Conservation (phyloP, 2,329 filamentous ascomycete genomes). For the Hymenoscyphus salicellus region DNA sequence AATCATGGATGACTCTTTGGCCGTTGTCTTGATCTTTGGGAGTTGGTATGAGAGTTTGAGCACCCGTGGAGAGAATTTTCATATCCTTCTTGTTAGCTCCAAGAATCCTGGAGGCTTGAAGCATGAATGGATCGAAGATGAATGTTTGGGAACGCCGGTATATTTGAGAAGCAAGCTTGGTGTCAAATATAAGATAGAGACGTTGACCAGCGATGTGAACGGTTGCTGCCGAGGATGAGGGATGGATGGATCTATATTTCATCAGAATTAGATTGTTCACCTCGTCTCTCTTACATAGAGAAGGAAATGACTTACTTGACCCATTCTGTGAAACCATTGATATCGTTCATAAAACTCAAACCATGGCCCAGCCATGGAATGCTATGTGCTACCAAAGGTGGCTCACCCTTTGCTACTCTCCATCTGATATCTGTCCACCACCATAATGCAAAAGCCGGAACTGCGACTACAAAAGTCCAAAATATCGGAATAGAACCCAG, state of each 20-base stretch:
- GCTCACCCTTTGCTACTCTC: constrained; percentile 14
- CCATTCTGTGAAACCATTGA: constrained; percentile 19
- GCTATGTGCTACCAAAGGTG: constrained; percentile 17
- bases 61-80: constrained; percentile 20
- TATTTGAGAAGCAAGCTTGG: constrained; percentile 25
- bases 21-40: constrained; percentile 15
- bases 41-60: constrained; percentile 10
- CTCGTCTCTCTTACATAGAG: no score
- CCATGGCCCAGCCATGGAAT: constrained; percentile 22
- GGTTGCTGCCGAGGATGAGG: constrained; percentile 13
- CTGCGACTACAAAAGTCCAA: constrained; percentile 3
- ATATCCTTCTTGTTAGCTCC: constrained; percentile 23
- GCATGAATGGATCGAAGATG: constrained; percentile 23
- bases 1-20: constrained; percentile 17
- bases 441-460: constrained; percentile 11
- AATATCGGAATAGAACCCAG: background rate
- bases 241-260: constrained; percentile 14
- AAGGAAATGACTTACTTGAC: constrained; percentile 12
- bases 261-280: constrained; percentile 2
- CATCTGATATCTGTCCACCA: constrained; percentile 15
- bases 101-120: constrained; percentile 17
- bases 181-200: constrained; percentile 26
- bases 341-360: constrained; percentile 21
- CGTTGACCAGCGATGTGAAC: constrained; percentile 22
- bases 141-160: constrained; percentile 25